These are phyloP conservation scores for Aquilaria sinensis DNA, from an alignment of 345 rosid species.

Conservation along the genomic window DNA sequence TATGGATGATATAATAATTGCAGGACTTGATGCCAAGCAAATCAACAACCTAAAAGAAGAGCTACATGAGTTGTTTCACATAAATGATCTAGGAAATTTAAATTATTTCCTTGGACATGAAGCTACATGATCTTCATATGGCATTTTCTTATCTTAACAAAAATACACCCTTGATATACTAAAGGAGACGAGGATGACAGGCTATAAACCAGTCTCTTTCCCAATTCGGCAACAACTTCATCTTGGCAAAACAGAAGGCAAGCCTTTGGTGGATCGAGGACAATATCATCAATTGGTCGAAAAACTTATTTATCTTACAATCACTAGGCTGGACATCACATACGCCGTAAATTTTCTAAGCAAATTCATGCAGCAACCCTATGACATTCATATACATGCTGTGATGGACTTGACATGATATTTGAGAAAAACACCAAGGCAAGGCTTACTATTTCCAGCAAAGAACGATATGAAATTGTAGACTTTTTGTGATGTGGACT, in stretches of 20 bases:
- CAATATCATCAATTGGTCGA: background rate
- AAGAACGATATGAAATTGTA: background rate
- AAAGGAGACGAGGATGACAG: background rate
- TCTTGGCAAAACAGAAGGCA: background rate
- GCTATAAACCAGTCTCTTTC: background rate
- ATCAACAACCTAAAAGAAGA: no score
- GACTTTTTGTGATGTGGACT: constrained; percentile 2
- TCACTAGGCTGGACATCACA: background rate
- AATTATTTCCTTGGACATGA: no score
- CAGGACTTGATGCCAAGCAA: no score
- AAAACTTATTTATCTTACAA: background rate
- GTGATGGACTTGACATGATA: background rate
- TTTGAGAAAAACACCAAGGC: background rate
- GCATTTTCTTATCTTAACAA: background rate
- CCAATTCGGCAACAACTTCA: background rate
- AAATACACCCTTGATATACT: constrained; percentile 10
- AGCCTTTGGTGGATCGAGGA: background rate
- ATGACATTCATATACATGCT: background rate
- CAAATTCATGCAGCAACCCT: constrained; percentile 1
- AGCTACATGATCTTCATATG: no score
- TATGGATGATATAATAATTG: no score
- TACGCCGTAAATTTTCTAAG: background rate
- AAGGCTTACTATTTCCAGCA: background rate
- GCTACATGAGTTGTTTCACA: no score
- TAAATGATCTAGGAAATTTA: no score